Conservation (phyloP, 2,329 filamentous ascomycete species). For the Fusarium dimerum region DNA sequence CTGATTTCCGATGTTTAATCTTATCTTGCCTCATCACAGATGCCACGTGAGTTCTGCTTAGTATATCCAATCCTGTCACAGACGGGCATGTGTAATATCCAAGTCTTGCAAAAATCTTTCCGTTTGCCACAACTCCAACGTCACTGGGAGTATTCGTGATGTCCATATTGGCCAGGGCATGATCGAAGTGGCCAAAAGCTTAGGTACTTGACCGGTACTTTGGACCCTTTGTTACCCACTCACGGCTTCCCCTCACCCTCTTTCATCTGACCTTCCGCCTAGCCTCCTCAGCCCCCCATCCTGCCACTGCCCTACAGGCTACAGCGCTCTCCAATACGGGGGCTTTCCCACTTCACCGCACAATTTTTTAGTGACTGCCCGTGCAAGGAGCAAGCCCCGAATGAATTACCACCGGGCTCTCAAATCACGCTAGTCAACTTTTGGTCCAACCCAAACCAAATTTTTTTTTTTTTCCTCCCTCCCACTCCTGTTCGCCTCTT, state of each 20-base stretch:
- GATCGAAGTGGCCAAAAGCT: conserved; percentile 27
- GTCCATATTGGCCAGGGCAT: background rate
- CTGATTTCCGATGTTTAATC: conserved; percentile 5
- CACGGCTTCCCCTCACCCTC: conserved; percentile 29
- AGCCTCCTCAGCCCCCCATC: conserved; percentile 15
- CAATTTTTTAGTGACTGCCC: conserved; percentile 9
- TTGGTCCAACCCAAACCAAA: conserved; percentile 33
- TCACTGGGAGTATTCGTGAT: conserved; percentile 15
- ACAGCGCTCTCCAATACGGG: too few relatives aligned
- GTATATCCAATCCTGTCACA: conserved; percentile 24
- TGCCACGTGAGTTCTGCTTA: conserved; percentile 14
- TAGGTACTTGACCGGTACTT: conserved; percentile 23
- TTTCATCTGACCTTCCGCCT: conserved; percentile 18
- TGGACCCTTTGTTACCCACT: conserved; percentile 20
- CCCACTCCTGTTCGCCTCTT: conserved; percentile 34
- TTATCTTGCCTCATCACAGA: conserved; percentile 18
- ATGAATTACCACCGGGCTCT: conserved; percentile 27
- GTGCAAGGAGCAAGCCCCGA: conserved; percentile 28
- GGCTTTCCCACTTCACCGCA: too few relatives aligned
- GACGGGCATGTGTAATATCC: too few relatives aligned
- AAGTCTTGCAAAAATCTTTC: too few relatives aligned
- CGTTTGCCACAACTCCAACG: conserved; percentile 10
- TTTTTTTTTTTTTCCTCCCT: conserved; percentile 44
- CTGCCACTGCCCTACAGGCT: background rate
- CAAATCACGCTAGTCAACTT: conserved; percentile 33